These are phyloP conservation scores for Talaromyces sp. DNA, from an alignment of 2,329 filamentous ascomycete species.

Conservation along the genomic window DNA sequence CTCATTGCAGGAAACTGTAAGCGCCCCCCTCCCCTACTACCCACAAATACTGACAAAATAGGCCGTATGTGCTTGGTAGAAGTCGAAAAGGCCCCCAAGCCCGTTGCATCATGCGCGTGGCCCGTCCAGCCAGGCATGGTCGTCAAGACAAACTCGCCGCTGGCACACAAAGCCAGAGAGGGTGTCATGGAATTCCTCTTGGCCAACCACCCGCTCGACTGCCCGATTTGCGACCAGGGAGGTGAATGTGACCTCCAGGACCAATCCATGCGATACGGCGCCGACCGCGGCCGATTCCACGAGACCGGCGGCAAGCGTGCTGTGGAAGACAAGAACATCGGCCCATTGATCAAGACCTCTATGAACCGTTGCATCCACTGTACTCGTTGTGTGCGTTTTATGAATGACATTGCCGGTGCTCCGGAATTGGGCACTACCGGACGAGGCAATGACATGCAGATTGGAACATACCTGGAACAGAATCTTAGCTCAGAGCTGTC, in stretches of 20 bases:
- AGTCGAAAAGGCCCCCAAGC: slow-evolving; percentile 93
- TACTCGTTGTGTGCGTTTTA: slow-evolving; percentile 94
- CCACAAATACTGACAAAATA: slow-evolving; percentile 15
- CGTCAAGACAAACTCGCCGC: slow-evolving; percentile 94
- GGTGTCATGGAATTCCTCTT: slow-evolving; percentile 98
- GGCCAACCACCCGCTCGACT: slow-evolving; percentile 93
- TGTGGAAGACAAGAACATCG: slow-evolving; percentile 99
- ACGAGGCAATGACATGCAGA: slow-evolving; percentile 95
- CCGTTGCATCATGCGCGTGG: slow-evolving; percentile 97
- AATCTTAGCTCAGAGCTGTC: slow-evolving; percentile 93
- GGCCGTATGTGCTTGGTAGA: slow-evolving; percentile 97
- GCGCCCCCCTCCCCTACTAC: slow-evolving; percentile 8
- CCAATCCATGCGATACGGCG: slow-evolving; percentile 98
- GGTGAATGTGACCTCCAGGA: slow-evolving; percentile 99
- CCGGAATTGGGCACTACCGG: slow-evolving; percentile 91
- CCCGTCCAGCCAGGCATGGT: slow-evolving; percentile 98
- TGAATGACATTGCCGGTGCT: slow-evolving; percentile 93
- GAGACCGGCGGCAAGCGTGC: slow-evolving; percentile 93
- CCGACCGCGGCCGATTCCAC: slow-evolving; percentile 93
- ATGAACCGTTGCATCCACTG: slow-evolving; percentile 99
- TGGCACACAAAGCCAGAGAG: slow-evolving; percentile 96
- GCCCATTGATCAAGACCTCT: slow-evolving; percentile 95
- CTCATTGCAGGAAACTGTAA: slow-evolving; percentile 96
- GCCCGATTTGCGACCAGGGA: slow-evolving; percentile 97
- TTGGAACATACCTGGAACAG: slow-evolving; percentile 94